phyloP scores from a whole-genome alignment of 2,329 filamentous ascomycete genomes.

The Orbilia brochopaga region DNA sequence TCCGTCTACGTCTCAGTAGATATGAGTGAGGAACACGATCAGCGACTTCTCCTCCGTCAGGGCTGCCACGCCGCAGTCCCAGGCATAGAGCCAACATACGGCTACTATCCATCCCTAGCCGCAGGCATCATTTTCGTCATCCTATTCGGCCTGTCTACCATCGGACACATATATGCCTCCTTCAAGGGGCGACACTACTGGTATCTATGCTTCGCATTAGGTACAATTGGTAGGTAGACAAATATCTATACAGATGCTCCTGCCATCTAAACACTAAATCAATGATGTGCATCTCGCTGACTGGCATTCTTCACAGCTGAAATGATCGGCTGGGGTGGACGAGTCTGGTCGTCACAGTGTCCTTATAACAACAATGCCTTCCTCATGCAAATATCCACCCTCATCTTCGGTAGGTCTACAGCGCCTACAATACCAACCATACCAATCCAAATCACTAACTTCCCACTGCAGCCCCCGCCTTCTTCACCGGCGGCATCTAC shows the following conservation, averaged over 20 bases:
- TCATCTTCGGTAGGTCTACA: conserved; percentile 56
- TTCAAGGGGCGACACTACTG: conserved; percentile 40
- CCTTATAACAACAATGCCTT: conserved; percentile 63
- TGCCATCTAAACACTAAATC: too few relatives aligned
- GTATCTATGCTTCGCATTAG: conserved; percentile 45
- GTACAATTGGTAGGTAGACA: conserved; percentile 33
- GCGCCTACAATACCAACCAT: neutral
- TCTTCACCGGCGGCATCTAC: conserved; percentile 64
- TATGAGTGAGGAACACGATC: conserved; percentile 6
- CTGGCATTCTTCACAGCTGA: conserved; percentile 56
- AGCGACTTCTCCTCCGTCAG: conserved; percentile 9
- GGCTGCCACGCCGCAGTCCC: conserved; percentile 27
- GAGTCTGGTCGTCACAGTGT: conserved; percentile 62
- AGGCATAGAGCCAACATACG: conserved; percentile 21
- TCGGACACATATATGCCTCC: conserved; percentile 37
- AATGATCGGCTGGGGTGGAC: conserved; percentile 62
- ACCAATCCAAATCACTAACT: conserved; percentile 21
- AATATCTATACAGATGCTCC: too few relatives aligned
- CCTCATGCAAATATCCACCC: conserved; percentile 62
- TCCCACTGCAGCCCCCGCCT: conserved; percentile 58
- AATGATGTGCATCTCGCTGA: neutral
- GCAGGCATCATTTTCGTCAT: conserved; percentile 39
- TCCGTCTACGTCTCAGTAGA: neutral
- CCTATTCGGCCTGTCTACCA: conserved; percentile 29
- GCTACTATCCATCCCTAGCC: conserved; percentile 33